phyloP scores from a whole-genome alignment of 768 basidiomycete species.

The Rhizopogon salebrosus region DNA sequence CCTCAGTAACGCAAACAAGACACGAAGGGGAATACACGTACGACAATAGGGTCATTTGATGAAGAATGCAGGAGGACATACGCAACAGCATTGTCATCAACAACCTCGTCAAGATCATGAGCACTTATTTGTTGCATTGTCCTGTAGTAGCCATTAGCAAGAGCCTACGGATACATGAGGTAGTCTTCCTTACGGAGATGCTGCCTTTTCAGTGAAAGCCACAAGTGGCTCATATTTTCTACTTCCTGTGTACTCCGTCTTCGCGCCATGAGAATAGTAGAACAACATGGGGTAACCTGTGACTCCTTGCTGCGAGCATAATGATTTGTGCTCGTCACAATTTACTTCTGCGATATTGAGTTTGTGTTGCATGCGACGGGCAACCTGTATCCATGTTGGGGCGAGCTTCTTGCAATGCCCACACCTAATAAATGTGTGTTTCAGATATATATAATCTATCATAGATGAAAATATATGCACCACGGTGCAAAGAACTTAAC shows the following conservation, averaged over 20 bases:
- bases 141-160: conserved; percentile 18
- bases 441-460: background rate
- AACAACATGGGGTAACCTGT: conserved; percentile 81
- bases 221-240: conserved; percentile 68
- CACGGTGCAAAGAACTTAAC: conserved; percentile 92
- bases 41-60: conserved; percentile 27
- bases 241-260: conserved; percentile 71
- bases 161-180: background rate
- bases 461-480: conserved; percentile 29
- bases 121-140: conserved; percentile 34
- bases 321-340: conserved; percentile 67
- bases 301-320: conserved; percentile 67
- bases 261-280: conserved; percentile 56
- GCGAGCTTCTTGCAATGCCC: conserved; percentile 96
- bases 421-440: conserved; percentile 44
- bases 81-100: conserved; percentile 44
- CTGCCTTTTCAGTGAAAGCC: conserved; percentile 71
- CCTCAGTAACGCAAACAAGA: background rate
- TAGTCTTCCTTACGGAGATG: conserved; percentile 50
- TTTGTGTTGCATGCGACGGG: conserved; percentile 59
- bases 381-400: conserved; percentile 75
- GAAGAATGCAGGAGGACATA: conserved; percentile 53
- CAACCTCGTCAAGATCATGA: conserved; percentile 37
- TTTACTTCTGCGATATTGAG: conserved; percentile 83
- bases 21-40: conserved; percentile 12